These are phyloP conservation scores for Ambrosia trifida DNA, from an alignment of 129 eudicot genomes.

Conservation along the genomic window DNA sequence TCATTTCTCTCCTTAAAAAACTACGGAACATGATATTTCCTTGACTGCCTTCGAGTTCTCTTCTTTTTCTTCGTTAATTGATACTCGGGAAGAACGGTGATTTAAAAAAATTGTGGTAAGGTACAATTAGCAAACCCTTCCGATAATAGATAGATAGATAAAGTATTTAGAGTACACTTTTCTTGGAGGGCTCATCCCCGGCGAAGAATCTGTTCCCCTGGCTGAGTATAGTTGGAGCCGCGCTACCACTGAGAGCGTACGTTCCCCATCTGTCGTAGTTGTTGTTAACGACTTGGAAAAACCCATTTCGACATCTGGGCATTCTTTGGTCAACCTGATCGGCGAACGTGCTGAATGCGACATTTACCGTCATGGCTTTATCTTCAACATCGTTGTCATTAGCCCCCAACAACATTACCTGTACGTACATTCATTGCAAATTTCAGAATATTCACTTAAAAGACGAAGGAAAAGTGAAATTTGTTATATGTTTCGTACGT, in stretches of 20 bases:
- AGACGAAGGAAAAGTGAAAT: too few species aligned
- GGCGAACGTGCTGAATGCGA: slow-evolving; percentile 66
- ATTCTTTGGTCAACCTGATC: slow-evolving; percentile 68
- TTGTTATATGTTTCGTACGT: slow-evolving; percentile 20
- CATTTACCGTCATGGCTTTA: slow-evolving; percentile 57
- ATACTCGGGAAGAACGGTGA: too few species aligned
- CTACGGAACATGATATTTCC: too few species aligned
- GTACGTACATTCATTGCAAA: not conserved
- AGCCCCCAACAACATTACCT: slow-evolving; percentile 82
- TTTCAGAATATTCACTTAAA: too few species aligned
- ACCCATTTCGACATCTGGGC: slow-evolving; percentile 73
- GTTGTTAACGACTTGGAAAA: slow-evolving; percentile 77
- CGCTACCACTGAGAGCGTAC: slow-evolving; percentile 85
- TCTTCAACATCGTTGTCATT: slow-evolving; percentile 42
- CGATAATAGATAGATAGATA: not conserved
- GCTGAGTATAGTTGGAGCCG: slow-evolving; percentile 71
- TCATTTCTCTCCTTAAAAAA: too few species aligned
- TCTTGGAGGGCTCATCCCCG: slow-evolving; percentile 39
- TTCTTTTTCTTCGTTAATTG: too few species aligned
- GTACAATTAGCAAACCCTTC: too few species aligned
- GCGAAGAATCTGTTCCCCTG: slow-evolving; percentile 76
- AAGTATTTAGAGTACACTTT: slow-evolving; percentile 39
- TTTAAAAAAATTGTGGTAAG: too few species aligned
- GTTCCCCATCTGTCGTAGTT: slow-evolving; percentile 73
- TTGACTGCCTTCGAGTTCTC: too few species aligned